Evolutionary conservation across 352 stramenopile species (phyloP).

Genomic region (Phytophthora cryptogea): DNA sequence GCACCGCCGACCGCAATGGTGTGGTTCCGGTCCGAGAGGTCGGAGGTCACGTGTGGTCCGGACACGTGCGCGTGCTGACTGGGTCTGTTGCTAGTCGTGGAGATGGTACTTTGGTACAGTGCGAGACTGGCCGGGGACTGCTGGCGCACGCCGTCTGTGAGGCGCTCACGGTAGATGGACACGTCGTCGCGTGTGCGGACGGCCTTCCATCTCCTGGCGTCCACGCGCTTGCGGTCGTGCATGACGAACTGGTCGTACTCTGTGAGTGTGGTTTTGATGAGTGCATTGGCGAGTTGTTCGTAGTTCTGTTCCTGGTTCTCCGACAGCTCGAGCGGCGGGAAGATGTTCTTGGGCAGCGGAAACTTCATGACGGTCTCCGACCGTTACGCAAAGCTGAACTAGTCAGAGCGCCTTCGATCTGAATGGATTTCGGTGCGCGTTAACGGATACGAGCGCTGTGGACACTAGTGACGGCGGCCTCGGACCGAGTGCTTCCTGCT

Average conservation of each 20-base stretch:
- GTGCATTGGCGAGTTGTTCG: slow-evolving; percentile 50
- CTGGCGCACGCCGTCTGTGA: slow-evolving; percentile 21
- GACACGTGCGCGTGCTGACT: slow-evolving; percentile 23
- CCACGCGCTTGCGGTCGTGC: slow-evolving; percentile 42
- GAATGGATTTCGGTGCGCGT: slow-evolving; percentile 10
- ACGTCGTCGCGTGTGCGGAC: slow-evolving; percentile 45
- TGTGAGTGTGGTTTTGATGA: slow-evolving; percentile 48
- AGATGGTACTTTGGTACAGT: slow-evolving; percentile 30
- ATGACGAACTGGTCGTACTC: slow-evolving; percentile 56
- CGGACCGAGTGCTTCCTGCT: slow-evolving; percentile 17
- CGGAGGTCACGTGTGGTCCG: slow-evolving; percentile 17
- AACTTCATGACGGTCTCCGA: slow-evolving; percentile 47
- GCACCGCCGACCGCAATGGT: slow-evolving; percentile 12
- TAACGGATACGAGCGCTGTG: slow-evolving; percentile 21
- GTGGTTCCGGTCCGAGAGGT: slow-evolving; percentile 19
- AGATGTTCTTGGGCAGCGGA: slow-evolving; percentile 51
- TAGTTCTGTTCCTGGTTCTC: slow-evolving; percentile 44
- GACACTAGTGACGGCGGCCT: slow-evolving; percentile 13
- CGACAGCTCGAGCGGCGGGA: slow-evolving; percentile 48
- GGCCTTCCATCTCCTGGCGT: slow-evolving; percentile 45
- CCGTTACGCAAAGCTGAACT: slow-evolving; percentile 19
- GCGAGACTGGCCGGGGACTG: slow-evolving; percentile 26
- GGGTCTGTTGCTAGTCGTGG: slow-evolving; percentile 25
- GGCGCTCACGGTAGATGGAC: slow-evolving; percentile 48
- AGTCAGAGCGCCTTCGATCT: slow-evolving; percentile 10